phyloP scores from a whole-genome alignment of 1,284 basidiomycete genomes.

The Pisolithus thermaeus region DNA sequence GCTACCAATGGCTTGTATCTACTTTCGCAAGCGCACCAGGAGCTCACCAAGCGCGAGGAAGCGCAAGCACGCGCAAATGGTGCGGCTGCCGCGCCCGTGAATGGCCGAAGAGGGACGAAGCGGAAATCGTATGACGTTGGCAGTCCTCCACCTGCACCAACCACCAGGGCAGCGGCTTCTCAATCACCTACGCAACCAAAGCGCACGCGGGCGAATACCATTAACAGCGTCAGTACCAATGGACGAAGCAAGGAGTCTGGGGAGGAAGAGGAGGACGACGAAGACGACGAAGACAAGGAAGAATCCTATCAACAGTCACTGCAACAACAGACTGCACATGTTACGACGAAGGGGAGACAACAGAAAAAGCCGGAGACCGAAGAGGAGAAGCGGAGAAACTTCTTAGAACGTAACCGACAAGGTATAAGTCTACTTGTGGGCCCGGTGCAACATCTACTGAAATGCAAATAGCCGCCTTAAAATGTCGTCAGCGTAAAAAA shows the following conservation, averaged over 20 bases:
- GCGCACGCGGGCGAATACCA: conserved; percentile 40
- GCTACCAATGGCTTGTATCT: conserved; percentile 92
- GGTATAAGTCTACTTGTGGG: conserved; percentile 44
- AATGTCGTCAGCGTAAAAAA: conserved; percentile 98
- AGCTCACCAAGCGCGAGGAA: conserved; percentile 92
- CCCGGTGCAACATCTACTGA: conserved; percentile 6
- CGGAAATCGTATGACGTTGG: conserved; percentile 54
- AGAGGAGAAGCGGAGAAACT: conserved; percentile 92
- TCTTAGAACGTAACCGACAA: conserved; percentile 91
- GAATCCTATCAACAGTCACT: conserved; percentile 18
- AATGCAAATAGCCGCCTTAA: conserved; percentile 74
- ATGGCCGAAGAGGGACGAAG: conserved; percentile 55
- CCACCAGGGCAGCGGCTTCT: conserved; percentile 13
- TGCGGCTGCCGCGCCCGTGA: conserved; percentile 17
- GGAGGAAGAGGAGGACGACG: conserved; percentile 46
- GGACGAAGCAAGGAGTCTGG: conserved; percentile 24
- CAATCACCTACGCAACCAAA: conserved; percentile 30
- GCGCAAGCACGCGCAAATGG: conserved; percentile 49
- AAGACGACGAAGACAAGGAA: conserved; percentile 44
- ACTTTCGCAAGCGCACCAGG: conserved; percentile 90
- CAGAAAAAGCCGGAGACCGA: conserved; percentile 85
- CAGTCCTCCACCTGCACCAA: conserved; percentile 33
- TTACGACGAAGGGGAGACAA: conserved; percentile 23
- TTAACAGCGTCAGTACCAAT: conserved; percentile 24
- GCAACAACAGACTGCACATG: conserved; percentile 23